phyloP scores from a whole-genome alignment of 2,329 filamentous ascomycete species.

The Alternaria gansuensis region DNA sequence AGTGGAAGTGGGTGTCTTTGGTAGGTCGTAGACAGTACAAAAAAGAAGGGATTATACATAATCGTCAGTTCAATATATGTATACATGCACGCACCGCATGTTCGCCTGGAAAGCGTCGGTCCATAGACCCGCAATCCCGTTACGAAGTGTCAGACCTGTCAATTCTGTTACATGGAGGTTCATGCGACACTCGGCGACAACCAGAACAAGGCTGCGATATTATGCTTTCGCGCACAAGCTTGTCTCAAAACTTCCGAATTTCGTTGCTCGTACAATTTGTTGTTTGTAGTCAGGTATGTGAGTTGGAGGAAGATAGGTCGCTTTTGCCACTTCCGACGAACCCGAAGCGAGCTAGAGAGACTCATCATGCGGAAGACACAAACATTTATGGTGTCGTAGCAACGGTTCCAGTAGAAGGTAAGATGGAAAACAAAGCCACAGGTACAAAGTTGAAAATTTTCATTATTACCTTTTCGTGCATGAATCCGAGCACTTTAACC shows the following conservation, averaged over 20 bases:
- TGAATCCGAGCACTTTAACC: not conserved
- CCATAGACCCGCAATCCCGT: constrained; percentile 5
- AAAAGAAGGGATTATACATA: not conserved
- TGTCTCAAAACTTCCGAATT: constrained; percentile 10
- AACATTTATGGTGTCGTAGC: not conserved
- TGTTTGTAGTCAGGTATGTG: not conserved
- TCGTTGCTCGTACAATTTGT: not conserved
- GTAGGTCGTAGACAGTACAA: not conserved
- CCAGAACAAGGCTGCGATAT: constrained; percentile 11
- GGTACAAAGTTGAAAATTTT: not conserved
- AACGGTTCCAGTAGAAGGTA: not conserved
- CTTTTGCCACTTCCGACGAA: not conserved
- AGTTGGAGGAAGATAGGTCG: not conserved
- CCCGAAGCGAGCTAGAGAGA: not conserved
- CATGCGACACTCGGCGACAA: constrained; percentile 16
- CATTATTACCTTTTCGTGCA: not conserved
- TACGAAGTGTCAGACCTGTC: constrained; percentile 15
- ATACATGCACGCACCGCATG: constrained; percentile 17
- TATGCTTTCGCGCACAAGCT: constrained; percentile 6
- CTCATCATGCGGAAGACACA: not conserved
- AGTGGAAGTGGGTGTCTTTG: not conserved
- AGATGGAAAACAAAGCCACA: not conserved
- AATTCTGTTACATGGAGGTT: constrained; percentile 24
- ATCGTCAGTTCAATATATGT: constrained; percentile 15
- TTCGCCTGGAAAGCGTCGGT: constrained; percentile 8